Evolutionary conservation across 1,284 basidiomycete species (phyloP).

Genomic region (Singerocomus inundabilis): DNA sequence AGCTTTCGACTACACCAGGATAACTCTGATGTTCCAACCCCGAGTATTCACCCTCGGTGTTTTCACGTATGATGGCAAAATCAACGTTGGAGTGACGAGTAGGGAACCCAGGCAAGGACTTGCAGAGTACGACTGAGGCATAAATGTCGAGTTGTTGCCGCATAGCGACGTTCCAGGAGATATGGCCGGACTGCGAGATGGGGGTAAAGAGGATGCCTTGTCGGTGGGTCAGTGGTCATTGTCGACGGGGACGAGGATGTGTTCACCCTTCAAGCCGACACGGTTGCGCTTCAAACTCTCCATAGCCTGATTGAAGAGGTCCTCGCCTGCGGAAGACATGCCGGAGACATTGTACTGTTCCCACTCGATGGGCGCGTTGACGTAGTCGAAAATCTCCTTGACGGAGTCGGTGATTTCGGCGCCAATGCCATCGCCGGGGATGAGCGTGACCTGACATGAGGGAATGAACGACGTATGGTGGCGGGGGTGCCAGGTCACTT

Average conservation of each 20-base stretch:
- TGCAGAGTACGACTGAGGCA: conserved; percentile 97
- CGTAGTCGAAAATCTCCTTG: conserved; percentile 97
- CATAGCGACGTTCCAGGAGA: conserved; percentile 99
- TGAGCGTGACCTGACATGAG: conserved; percentile 77
- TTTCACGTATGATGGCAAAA: conserved; percentile 99
- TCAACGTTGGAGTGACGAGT: conserved; percentile 97
- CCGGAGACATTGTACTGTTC: conserved; percentile 98
- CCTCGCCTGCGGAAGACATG: conserved; percentile 91
- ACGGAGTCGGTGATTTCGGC: conserved; percentile 97
- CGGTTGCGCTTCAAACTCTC: conserved; percentile 95
- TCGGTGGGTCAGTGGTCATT: conserved; percentile 3
- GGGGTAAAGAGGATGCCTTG: conserved; percentile 98
- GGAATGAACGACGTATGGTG: conserved; percentile 19
- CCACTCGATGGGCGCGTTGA: conserved; percentile 99
- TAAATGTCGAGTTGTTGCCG: conserved; percentile 99
- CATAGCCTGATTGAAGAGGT: conserved; percentile 96
- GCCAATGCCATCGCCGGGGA: conserved; percentile 97
- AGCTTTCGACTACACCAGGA: conserved; percentile 97
- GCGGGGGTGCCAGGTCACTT: conserved; percentile 34
- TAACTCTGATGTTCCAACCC: conserved; percentile 98
- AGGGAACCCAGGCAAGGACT: conserved; percentile 95
- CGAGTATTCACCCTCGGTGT: conserved; percentile 99
- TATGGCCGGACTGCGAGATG: conserved; percentile 94
- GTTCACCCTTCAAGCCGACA: conserved; percentile 93
- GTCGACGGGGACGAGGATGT: background rate